These are phyloP conservation scores for Solanum megistacrolobum DNA, from an alignment of 257 asterid species.

Conservation along the genomic window DNA sequence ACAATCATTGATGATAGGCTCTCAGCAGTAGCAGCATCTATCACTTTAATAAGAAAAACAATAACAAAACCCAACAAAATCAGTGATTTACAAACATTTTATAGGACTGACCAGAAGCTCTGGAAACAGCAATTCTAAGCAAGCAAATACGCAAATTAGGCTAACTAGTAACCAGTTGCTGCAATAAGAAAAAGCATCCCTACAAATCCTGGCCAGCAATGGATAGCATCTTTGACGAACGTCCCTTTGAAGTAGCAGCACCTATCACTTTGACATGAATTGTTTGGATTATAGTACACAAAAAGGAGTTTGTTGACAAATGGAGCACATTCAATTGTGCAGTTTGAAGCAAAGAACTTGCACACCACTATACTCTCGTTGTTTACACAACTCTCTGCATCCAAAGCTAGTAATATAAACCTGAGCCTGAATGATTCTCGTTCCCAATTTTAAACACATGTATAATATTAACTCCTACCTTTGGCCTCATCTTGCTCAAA, in stretches of 20 bases:
- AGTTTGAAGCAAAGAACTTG: neutral
- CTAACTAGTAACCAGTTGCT: neutral
- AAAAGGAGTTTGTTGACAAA: neutral
- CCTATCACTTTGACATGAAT: neutral
- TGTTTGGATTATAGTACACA: neutral
- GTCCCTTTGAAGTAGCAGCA: neutral
- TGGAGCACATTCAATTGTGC: neutral
- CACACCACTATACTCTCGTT: neutral
- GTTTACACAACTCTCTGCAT: constrained; percentile 19
- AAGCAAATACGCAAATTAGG: neutral
- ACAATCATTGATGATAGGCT: neutral
- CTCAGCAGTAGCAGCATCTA: neutral
- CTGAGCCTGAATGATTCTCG: constrained; percentile 58
- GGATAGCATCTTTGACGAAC: neutral
- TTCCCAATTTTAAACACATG: constrained; percentile 70
- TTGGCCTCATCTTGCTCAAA: constrained; percentile 29
- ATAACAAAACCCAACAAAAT: neutral
- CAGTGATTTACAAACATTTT: neutral
- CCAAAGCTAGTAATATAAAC: constrained; percentile 50
- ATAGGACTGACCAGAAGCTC: neutral
- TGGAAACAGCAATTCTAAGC: neutral
- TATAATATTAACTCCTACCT: constrained; percentile 65
- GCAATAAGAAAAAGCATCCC: neutral
- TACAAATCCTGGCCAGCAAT: neutral
- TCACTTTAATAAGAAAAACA: neutral